phyloP scores from a whole-genome alignment of 2,329 filamentous ascomycete species.

The Albifimbria verrucaria region DNA sequence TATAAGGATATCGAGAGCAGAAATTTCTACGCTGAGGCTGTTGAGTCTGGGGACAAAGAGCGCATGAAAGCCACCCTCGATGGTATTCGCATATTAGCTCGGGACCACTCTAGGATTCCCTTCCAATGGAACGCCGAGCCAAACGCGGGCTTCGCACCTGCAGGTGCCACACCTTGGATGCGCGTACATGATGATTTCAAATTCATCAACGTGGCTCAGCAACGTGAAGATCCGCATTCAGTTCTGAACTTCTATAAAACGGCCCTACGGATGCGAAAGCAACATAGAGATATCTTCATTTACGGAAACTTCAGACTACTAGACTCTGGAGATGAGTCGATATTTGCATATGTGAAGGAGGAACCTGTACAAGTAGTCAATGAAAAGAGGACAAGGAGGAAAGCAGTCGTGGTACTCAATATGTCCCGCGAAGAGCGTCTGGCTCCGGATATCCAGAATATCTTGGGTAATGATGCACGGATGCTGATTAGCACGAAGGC shows the following conservation, averaged over 20 bases:
- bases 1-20: slow-evolving; percentile 52
- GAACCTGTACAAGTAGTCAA: slow-evolving; percentile 14
- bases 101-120: slow-evolving; percentile 63
- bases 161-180: slow-evolving; percentile 59
- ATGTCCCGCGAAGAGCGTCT: slow-evolving; percentile 37
- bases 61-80: slow-evolving; percentile 43
- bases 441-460: slow-evolving; percentile 17
- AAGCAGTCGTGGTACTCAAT: slow-evolving; percentile 40
- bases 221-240: slow-evolving; percentile 40
- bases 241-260: slow-evolving; percentile 59
- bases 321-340: slow-evolving; percentile 45
- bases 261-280: slow-evolving; percentile 48
- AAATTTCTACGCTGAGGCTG: slow-evolving; percentile 47
- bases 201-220: slow-evolving; percentile 52
- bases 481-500: slow-evolving; percentile 25
- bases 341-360: slow-evolving; percentile 55
- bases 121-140: slow-evolving; percentile 61
- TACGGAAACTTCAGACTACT: slow-evolving; percentile 57
- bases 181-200: slow-evolving; percentile 57
- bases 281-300: slow-evolving; percentile 57
- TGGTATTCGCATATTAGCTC: slow-evolving; percentile 53
- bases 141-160: slow-evolving; percentile 59
- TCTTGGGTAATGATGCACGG: slow-evolving; percentile 16
- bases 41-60: slow-evolving; percentile 29
- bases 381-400: slow-evolving; percentile 16